A percentile compares a stretch with the other conserved stretches of the same genome.
Conservation (phyloP, 768 basidiomycete genomes). For the Hemileccinum impolitum region DNA sequence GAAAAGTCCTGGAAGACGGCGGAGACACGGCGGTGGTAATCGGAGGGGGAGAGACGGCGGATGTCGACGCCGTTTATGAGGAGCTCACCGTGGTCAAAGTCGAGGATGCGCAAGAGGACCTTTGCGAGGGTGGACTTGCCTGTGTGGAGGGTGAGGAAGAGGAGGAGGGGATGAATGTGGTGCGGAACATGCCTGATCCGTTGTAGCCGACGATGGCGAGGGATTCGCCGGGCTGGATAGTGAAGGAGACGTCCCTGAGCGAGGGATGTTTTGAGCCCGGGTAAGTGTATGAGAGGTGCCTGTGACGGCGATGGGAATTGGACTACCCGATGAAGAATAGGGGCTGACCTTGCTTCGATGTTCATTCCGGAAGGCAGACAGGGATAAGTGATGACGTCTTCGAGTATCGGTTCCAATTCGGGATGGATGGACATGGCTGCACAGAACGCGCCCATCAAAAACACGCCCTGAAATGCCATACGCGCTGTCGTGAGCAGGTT, state of each 20-base stretch:
- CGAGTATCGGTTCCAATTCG: slow-evolving; percentile 57
- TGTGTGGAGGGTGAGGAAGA: slow-evolving; percentile 23
- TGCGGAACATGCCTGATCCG: slow-evolving; percentile 59
- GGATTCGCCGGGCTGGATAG: slow-evolving; percentile 69
- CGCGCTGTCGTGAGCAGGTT: slow-evolving; percentile 60
- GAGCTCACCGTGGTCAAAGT: slow-evolving; percentile 68
- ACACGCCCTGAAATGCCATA: slow-evolving; percentile 82
- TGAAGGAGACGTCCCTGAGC: slow-evolving; percentile 65
- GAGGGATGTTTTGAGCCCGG: slow-evolving; percentile 69
- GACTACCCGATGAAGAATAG: slow-evolving; percentile 19
- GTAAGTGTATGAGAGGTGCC: slow-evolving; percentile 72
- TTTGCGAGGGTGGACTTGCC: slow-evolving; percentile 89
- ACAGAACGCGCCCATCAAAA: slow-evolving; percentile 83
- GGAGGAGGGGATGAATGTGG: not conserved
- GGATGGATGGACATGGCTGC: slow-evolving; percentile 72
- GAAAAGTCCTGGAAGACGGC: slow-evolving; percentile 86
- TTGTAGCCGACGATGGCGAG: slow-evolving; percentile 86
- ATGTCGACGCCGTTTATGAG: slow-evolving; percentile 69
- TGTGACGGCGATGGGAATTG: slow-evolving; percentile 25
- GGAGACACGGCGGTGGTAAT: slow-evolving; percentile 73
- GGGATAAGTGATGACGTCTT: slow-evolving; percentile 48
- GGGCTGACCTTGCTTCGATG: slow-evolving; percentile 60
- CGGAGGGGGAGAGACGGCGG: slow-evolving; percentile 58
- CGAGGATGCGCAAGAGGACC: slow-evolving; percentile 72
- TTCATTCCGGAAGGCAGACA: slow-evolving; percentile 55